Evolutionary conservation across 2,329 filamentous ascomycete genomes (phyloP), one percentile per base, ranked within the genome.

Genomic region (Colletotrichum sp.): DNA sequence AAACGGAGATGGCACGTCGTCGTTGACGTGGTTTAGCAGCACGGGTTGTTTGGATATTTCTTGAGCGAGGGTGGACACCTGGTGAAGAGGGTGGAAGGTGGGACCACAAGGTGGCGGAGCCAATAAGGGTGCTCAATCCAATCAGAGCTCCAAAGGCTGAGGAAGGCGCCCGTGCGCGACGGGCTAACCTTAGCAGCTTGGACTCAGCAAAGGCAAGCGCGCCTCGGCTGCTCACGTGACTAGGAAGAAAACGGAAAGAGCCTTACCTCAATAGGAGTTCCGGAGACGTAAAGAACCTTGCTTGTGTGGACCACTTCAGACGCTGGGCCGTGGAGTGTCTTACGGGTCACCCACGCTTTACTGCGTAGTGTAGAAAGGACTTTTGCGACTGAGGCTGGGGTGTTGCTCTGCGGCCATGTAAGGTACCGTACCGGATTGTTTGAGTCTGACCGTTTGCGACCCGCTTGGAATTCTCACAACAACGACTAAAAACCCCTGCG

Each of bases 11-110:
- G 66, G 38, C 43, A 24, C 43, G 15, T 38, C 26, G 60, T 26
- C 21, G n/a, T 34, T 9, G 70, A 38, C 43, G 36, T 52, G 26
- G 55, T n/a, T 34, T 61, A 52, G 52, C 52, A 65, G 34, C 43
- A 52, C 43, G 26, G 74, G 28, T 52, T 76, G 71, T 70, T 71
- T 75, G 74, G 66, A 71, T 75, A 76, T 71, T 75, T 75, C 74
- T 75, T 36, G 65, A 55, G 66, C 60, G 68, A 55, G 71, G n/a
- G 24, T 52, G 69, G 21, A 43, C 61, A 21, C 34, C 55, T 58
- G 8, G 55, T 26, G 55, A 58, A 24, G 32, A 75, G 66, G 74
- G 60, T 60, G 28, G 58, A 66, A 66, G 66, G 71, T 75, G 74
- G 74, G 61, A 61, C 71, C 70, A 12, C 16, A 75, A 56, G 30